phyloP scores from a whole-genome alignment of 345 rosid genomes.

The Corchorus capsularis region DNA sequence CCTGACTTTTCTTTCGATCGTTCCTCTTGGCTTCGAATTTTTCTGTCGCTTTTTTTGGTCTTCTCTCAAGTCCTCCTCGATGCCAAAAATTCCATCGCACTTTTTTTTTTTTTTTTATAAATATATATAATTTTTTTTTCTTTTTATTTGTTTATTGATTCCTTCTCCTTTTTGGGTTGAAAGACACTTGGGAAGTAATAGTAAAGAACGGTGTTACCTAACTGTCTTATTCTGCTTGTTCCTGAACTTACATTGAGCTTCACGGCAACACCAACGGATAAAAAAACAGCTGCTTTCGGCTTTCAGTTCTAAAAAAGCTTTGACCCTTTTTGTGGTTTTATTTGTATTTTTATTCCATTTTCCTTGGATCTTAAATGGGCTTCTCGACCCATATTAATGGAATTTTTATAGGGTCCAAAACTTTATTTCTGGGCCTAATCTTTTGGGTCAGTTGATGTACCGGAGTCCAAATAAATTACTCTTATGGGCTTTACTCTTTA shows the following conservation, averaged over 20 bases:
- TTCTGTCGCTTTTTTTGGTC: constrained; percentile 3
- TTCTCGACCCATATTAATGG: no score
- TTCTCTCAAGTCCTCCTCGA: neutral
- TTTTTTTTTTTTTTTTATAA: neutral
- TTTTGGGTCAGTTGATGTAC: no score
- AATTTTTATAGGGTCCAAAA: no score
- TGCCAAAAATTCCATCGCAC: neutral
- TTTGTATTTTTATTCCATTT: neutral
- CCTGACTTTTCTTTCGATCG: neutral
- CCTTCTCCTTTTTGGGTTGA: neutral
- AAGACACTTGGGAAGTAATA: neutral
- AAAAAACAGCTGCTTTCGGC: neutral
- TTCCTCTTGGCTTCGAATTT: neutral
- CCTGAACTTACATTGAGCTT: constrained; percentile 13
- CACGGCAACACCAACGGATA: constrained; percentile 1
- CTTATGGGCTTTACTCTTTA: no score
- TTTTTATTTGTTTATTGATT: neutral
- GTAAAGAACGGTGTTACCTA: constrained; percentile 3
- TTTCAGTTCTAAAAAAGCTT: neutral
- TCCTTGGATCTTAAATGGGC: no score
- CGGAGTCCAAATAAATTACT: no score
- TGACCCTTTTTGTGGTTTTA: neutral
- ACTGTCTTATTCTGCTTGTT: neutral
- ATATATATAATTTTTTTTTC: no score
- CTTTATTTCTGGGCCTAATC: no score